A percentile compares a stretch with the other conserved stretches of the same genome.
Evolutionary conservation across 495 filamentous ascomycete genomes (phyloP).

Genomic region (Xylaria bambusicola): DNA sequence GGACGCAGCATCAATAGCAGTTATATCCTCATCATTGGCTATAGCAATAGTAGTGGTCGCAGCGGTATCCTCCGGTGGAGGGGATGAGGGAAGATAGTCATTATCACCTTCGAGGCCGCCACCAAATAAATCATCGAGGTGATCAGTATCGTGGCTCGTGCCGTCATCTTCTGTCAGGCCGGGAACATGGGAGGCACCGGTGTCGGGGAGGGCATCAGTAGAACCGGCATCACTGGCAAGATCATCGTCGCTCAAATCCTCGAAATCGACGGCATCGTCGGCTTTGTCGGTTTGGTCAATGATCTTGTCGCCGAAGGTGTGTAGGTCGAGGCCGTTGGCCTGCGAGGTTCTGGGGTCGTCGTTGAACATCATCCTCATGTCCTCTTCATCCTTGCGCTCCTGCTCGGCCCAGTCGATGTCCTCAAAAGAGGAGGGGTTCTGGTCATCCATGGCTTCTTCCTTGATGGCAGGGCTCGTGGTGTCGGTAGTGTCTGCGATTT

Average conservation of each 20-base stretch:
- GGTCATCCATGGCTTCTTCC: constrained; percentile 31
- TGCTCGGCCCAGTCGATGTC: constrained; percentile 34
- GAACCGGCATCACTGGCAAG: constrained; percentile 44
- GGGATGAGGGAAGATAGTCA: constrained; percentile 35
- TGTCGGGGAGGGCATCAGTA: constrained; percentile 38
- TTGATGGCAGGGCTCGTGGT: constrained; percentile 21
- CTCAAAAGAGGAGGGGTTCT: constrained; percentile 22
- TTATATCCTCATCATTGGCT: constrained; percentile 9
- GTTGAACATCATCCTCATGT: constrained; percentile 28
- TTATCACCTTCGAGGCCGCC: constrained; percentile 36
- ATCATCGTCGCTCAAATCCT: constrained; percentile 72
- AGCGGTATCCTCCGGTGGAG: constrained; percentile 33
- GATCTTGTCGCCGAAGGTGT: constrained; percentile 28
- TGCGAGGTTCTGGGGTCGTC: constrained; percentile 12
- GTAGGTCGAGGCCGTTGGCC: constrained; percentile 15
- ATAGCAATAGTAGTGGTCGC: constrained; percentile 19
- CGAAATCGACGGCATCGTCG: constrained; percentile 68
- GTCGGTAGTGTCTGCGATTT: background rate
- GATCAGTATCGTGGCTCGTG: constrained; percentile 46
- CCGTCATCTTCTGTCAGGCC: constrained; percentile 51
- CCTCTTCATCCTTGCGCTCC: constrained; percentile 28
- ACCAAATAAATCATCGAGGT: constrained; percentile 52
- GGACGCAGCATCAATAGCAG: constrained; percentile 18
- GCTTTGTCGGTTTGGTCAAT: constrained; percentile 44
- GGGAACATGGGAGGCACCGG: constrained; percentile 42